Conservation (phyloP, 345 rosid genomes). For the Aethionema arabicum region DNA sequence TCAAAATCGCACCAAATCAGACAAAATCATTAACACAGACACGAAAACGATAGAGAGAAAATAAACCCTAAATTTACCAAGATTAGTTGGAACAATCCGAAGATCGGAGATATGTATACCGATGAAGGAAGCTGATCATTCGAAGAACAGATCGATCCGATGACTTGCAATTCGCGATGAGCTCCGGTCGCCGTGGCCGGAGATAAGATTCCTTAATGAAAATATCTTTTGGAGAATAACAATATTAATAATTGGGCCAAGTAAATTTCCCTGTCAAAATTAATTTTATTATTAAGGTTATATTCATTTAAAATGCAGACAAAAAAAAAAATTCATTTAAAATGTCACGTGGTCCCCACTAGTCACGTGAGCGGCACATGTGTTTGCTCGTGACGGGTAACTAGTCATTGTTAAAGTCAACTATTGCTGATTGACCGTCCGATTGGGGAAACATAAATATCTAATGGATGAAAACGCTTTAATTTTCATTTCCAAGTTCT, state of each 20-base stretch:
- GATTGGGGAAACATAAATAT: background rate
- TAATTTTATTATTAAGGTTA: background rate
- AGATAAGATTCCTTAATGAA: constrained; percentile 11
- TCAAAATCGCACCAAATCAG: constrained; percentile 5
- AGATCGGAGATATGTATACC: background rate
- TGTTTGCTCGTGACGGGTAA: constrained; percentile 20
- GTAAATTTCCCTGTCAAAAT: too few species aligned
- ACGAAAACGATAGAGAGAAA: background rate
- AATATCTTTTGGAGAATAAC: background rate
- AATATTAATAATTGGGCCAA: background rate
- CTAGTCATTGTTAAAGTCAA: constrained; percentile 15
- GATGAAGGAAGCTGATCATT: constrained; percentile 26
- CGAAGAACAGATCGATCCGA: constrained; percentile 31
- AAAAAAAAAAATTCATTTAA: too few species aligned
- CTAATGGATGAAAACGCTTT: too few species aligned
- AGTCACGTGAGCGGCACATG: constrained; percentile 11
- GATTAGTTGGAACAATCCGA: background rate
- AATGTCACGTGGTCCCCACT: background rate
- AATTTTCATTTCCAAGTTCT: too few species aligned
- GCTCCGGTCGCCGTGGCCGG: constrained; percentile 25
- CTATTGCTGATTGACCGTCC: background rate
- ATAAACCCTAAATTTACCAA: background rate
- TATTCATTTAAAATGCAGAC: too few species aligned
- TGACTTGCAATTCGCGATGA: constrained; percentile 9
- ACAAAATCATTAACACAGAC: constrained; percentile 13